Conservation (phyloP, 129 eudicot species). For the Centrapalus pauciflorus region DNA sequence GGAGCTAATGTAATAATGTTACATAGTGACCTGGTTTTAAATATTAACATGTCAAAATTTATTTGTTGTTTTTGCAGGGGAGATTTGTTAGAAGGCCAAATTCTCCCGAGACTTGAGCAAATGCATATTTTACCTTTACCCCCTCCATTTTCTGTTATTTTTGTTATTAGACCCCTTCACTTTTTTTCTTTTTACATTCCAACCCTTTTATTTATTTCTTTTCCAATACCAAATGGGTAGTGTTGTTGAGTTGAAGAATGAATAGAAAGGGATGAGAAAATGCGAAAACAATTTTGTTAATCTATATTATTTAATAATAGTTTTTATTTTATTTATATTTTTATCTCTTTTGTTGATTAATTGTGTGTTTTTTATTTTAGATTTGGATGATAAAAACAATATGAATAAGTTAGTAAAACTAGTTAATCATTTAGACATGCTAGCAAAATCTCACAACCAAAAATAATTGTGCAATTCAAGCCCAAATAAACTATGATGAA, state of each 20-base stretch:
- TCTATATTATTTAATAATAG: background rate
- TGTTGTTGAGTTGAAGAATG: conserved; percentile 3
- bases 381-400: too few species aligned
- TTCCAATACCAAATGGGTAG: background rate
- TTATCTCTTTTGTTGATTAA: too few species aligned
- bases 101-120: conserved; percentile 30
- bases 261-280: conserved; percentile 5
- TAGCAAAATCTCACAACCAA: too few species aligned
- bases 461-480: too few species aligned
- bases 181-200: background rate
- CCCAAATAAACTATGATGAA: too few species aligned
- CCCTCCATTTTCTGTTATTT: background rate
- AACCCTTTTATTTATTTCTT: background rate
- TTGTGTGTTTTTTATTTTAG: too few species aligned
- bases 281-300: conserved; percentile 12
- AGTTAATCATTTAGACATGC: too few species aligned
- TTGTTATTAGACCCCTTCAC: background rate
- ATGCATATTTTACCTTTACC: background rate
- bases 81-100: conserved; percentile 59
- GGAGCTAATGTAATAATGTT: too few species aligned
- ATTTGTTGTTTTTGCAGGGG: conserved; percentile 38
- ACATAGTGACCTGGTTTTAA: background rate
- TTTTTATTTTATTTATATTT: too few species aligned
- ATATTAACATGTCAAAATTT: background rate
- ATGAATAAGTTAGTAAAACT: too few species aligned